phyloP scores from a whole-genome alignment of 108 stramenopile species.

The Fistulifera solaris region DNA sequence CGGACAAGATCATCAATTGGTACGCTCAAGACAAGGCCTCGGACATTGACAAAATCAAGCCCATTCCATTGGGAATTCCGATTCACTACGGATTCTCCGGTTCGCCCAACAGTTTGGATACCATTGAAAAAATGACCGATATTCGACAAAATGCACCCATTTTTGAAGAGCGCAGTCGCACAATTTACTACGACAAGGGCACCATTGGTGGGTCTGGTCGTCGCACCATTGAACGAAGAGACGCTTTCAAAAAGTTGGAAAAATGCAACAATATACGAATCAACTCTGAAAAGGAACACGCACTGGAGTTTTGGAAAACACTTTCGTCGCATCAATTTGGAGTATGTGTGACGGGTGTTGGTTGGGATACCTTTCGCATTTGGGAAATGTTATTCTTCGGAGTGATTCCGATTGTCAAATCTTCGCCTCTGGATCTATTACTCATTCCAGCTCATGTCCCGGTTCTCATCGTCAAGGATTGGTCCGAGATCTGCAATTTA shows the following conservation, averaged over 20 bases:
- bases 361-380: conserved; percentile 7
- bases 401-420: conserved; percentile 4
- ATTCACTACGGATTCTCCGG: conserved; percentile 7
- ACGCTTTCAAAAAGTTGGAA: not conserved
- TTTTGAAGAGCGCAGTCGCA: not conserved
- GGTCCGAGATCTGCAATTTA: conserved; percentile 5
- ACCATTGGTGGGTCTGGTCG: not conserved
- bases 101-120: conserved; percentile 4
- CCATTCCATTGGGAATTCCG: conserved; percentile 7
- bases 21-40: not conserved
- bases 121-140: conserved; percentile 1
- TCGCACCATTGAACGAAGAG: not conserved
- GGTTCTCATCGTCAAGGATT: conserved; percentile 5
- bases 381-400: conserved; percentile 12
- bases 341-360: not conserved
- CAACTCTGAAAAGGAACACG: not conserved
- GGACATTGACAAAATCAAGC: conserved; percentile 3
- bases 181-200: not conserved
- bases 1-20: conserved; percentile 1
- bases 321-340: conserved; percentile 5
- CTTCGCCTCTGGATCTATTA: not conserved
- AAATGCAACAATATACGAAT: not conserved
- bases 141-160: not conserved
- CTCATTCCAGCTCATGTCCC: conserved; percentile 8
- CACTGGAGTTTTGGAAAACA: not conserved